Base-by-base conservation (phyloP, 306 rosid species). In the Rubus parviflorus region DNA sequence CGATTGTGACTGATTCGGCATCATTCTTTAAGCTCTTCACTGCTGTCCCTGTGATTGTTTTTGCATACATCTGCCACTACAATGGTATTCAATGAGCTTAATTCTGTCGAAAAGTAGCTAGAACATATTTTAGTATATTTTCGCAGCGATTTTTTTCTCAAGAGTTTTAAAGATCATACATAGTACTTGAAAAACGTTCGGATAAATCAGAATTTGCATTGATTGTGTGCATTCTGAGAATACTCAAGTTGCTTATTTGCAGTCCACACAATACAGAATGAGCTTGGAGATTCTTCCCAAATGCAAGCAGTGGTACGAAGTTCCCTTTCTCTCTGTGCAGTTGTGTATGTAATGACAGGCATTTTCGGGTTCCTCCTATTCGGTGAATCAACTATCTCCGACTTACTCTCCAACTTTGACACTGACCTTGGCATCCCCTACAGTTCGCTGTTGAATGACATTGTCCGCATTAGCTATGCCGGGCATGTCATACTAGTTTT, bases 331-430 rank as follows among this genome's bases (percentile, higher is more conserved):
- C 69, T 86, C 0, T 86, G 89, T 76, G 45, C 79, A 7, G 19
- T 81, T 30, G 81, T 83, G 5, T 86, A 86, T 63, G 38, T 83
- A 35, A 80, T 83, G 81, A 82, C 85, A 20, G 76, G 86, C 81
- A 17, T 80, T 43, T 86, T 86, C 17, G 87, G 86, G 53, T 86
- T 73, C 81, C 83, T 86, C 14, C 81, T 86, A 20, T 86, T 83
- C 53, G 85, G 87, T 30, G 83, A 86, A 12, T 68, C 71, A 75
- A 86, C 87, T 16, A 60, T 80, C 11, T 42, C 79, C 3, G 87
- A 86, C 37, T 72, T 80, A 20, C 89, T 83, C n/a, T 77, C 89
- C n/a, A 86, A 83, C 46, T 86, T 86, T 42, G 89, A 83, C 68
- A 6, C 83, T 10, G 65, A 77, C 13, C 82, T 86, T 16, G 85